phyloP scores from a whole-genome alignment of 768 basidiomycete species.

The Rhodotorula babjevae region DNA sequence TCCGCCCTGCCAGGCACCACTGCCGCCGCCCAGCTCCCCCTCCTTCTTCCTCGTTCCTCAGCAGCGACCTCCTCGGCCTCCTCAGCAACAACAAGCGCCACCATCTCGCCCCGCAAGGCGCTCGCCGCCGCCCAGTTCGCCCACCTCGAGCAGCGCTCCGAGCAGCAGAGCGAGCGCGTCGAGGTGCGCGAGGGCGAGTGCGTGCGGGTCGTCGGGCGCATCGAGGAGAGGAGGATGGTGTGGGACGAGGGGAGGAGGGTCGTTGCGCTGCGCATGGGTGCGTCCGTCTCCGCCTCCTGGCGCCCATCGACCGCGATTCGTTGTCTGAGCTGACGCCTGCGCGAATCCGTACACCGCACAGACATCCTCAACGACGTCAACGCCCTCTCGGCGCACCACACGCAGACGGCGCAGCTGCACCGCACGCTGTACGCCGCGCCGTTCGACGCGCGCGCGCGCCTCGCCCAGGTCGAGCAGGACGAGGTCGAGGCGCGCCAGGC shows the following conservation, averaged over 20 bases:
- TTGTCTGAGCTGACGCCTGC: neutral
- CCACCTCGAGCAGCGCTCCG: neutral
- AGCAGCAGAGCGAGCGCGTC: neutral
- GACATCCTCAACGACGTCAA: neutral
- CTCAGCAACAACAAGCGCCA: no score
- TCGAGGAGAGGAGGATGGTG: neutral
- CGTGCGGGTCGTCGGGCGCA: conserved; percentile 13
- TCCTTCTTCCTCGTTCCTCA: no score
- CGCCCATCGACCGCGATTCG: no score
- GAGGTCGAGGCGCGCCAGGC: neutral
- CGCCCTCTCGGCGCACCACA: neutral
- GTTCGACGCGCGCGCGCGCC: conserved; percentile 3
- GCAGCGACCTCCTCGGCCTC: no score
- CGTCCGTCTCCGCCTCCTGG: neutral
- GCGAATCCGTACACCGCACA: neutral
- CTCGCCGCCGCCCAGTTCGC: neutral
- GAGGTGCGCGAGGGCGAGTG: neutral
- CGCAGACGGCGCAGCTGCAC: neutral
- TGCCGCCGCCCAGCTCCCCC: neutral
- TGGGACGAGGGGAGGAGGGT: conserved; percentile 2
- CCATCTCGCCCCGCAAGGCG: neutral
- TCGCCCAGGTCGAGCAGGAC: conserved; percentile 10
- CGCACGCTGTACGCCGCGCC: neutral
- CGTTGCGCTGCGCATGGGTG: conserved; percentile 13
- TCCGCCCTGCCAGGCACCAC: neutral